These are phyloP conservation scores for Plasmodium knowlesi DNA, from an alignment of 169 alveolate genomes.

Conservation along the genomic window DNA sequence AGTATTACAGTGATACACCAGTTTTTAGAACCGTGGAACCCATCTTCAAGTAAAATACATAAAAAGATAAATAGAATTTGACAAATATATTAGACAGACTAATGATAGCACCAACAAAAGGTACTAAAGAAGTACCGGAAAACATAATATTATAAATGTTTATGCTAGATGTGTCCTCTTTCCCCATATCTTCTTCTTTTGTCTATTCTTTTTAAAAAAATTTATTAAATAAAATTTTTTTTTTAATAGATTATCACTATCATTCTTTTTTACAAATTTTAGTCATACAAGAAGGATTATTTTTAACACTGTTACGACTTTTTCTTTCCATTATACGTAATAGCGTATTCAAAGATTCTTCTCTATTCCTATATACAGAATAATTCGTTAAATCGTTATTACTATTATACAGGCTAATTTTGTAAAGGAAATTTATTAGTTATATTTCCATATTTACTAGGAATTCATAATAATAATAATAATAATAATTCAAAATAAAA, in stretches of 20 bases:
- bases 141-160: conserved; percentile 67
- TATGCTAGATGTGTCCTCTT: conserved; percentile 13
- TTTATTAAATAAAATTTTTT: no score
- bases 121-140: conserved; percentile 38
- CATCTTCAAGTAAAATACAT: no score
- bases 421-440: conserved; percentile 29
- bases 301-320: not conserved
- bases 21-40: no score
- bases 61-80: no score
- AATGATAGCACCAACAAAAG: conserved; percentile 41
- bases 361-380: conserved; percentile 1
- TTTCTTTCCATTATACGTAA: not conserved
- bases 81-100: no score
- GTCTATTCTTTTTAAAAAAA: no score
- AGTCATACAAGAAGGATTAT: not conserved
- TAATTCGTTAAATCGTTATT: conserved; percentile 19
- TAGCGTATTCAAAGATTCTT: not conserved
- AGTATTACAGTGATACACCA: no score
- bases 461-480: conserved; percentile 40
- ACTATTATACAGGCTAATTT: conserved; percentile 33
- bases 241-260: not conserved
- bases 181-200: conserved; percentile 10
- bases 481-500: conserved; percentile 41
- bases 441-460: conserved; percentile 30
- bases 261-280: not conserved